Evolutionary conservation across 768 basidiomycete genomes (phyloP).

Genomic region (Phaeotremella fagi): DNA sequence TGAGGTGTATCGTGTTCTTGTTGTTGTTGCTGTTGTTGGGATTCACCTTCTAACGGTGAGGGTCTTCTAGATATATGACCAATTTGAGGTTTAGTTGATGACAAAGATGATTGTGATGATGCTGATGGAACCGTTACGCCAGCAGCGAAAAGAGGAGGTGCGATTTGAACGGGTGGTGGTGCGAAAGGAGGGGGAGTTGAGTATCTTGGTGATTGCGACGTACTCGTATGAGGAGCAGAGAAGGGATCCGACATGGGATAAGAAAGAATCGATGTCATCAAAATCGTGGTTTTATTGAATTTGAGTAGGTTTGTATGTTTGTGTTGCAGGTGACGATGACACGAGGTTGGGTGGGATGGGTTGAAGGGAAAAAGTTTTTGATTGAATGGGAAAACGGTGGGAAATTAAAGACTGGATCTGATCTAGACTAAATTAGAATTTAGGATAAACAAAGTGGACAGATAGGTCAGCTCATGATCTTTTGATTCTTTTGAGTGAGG

Average conservation of each 20-base stretch:
- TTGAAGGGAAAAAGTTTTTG: too few species aligned
- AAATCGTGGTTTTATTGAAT: too few species aligned
- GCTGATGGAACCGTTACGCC: slow-evolving; percentile 4
- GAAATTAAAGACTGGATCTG: too few species aligned
- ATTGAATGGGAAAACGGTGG: too few species aligned
- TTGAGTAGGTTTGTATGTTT: too few species aligned
- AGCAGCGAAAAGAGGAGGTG: neutral
- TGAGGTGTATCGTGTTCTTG: slow-evolving; percentile 9
- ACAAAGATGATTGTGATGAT: slow-evolving; percentile 1
- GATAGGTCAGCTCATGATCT: too few species aligned
- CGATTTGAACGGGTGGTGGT: neutral
- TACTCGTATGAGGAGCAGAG: slow-evolving; percentile 17
- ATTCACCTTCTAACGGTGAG: neutral
- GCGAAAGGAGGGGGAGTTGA: slow-evolving; percentile 21
- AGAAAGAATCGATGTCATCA: slow-evolving; percentile 38
- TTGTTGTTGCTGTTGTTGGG: neutral
- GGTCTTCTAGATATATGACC: neutral
- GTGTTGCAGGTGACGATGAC: too few species aligned
- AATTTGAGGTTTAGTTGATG: slow-evolving; percentile 3
- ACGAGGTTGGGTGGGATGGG: too few species aligned
- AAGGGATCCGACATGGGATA: slow-evolving; percentile 42
- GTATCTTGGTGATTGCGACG: slow-evolving; percentile 3
- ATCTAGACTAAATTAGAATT: too few species aligned
- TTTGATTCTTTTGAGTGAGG: too few species aligned
- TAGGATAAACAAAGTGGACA: too few species aligned